phyloP scores from a whole-genome alignment of 2,329 filamentous ascomycete species.

The Magnaporthiopsis rhizophila region DNA sequence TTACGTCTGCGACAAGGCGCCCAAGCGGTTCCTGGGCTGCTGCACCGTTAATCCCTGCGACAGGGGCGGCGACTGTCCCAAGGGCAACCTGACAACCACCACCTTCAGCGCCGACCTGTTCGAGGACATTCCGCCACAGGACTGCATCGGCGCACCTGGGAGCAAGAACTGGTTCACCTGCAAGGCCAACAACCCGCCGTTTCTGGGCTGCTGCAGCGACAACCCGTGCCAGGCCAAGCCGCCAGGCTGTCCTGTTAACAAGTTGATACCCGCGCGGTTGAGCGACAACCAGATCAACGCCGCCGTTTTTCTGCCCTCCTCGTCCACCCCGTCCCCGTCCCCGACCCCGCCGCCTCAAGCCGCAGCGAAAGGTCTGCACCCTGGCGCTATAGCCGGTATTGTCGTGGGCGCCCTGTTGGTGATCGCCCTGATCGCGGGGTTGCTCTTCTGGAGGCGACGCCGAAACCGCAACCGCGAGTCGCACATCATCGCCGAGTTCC shows the following conservation, averaged over 20 bases:
- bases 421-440: background rate
- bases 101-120: conserved; percentile 21
- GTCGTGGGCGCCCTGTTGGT: conserved; percentile 1
- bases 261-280: conserved; percentile 1
- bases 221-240: conserved; percentile 21
- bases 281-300: conserved; percentile 6
- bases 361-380: background rate
- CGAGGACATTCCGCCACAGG: conserved; percentile 21
- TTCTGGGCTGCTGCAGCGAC: conserved; percentile 30
- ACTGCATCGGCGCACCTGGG: conserved; percentile 19
- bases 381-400: conserved; percentile 4
- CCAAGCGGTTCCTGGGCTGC: conserved; percentile 31
- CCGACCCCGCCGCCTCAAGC: background rate
- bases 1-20: conserved; percentile 26
- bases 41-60: conserved; percentile 22
- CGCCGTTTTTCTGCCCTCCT: background rate
- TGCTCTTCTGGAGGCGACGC: conserved; percentile 2
- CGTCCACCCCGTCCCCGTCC: background rate
- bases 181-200: conserved; percentile 19
- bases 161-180: conserved; percentile 27
- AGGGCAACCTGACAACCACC: conserved; percentile 17
- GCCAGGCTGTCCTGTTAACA: background rate
- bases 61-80: conserved; percentile 24
- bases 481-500: conserved; percentile 5
- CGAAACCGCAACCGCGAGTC: conserved; percentile 3